Conservation (phyloP, 305 asterid species). For the Fraxinus sp. region DNA sequence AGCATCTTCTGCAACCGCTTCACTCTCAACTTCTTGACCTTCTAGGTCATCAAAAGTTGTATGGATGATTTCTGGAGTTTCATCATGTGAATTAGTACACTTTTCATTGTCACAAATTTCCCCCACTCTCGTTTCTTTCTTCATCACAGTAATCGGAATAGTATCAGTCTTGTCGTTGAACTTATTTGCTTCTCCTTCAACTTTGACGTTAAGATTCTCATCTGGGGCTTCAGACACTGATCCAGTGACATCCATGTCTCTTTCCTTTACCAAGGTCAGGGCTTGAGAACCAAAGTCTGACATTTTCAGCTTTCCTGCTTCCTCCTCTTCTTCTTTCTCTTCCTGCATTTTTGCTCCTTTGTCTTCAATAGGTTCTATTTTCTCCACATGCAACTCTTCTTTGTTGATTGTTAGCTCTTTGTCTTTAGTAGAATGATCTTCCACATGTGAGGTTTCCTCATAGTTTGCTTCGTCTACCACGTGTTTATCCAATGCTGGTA, state of each 20-base stretch:
- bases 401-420: slow-evolving; percentile 25
- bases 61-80: slow-evolving; percentile 23
- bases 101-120: slow-evolving; percentile 26
- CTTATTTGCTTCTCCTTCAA: not conserved
- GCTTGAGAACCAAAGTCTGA: slow-evolving; percentile 31
- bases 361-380: slow-evolving; percentile 22
- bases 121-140: slow-evolving; percentile 29
- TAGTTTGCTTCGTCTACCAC: slow-evolving; percentile 20
- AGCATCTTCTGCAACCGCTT: slow-evolving; percentile 18
- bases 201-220: not conserved
- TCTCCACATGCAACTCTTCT: slow-evolving; percentile 30
- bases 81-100: slow-evolving; percentile 26
- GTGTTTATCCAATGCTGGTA: slow-evolving; percentile 24
- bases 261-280: slow-evolving; percentile 38
- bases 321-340: slow-evolving; percentile 20
- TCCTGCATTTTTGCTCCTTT: slow-evolving; percentile 33
- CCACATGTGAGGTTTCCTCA: slow-evolving; percentile 28
- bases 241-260: slow-evolving; percentile 32
- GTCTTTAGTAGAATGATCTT: slow-evolving; percentile 28
- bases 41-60: slow-evolving; percentile 12
- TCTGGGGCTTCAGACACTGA: slow-evolving; percentile 17
- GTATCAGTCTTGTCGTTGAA: slow-evolving; percentile 3
- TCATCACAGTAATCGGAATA: slow-evolving; percentile 19
- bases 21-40: slow-evolving; percentile 26
- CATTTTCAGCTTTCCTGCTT: slow-evolving; percentile 28